Evolutionary conservation across 768 basidiomycete genomes (phyloP), one percentile per base, ranked within the genome.

Genomic region (Boletus sp.): DNA sequence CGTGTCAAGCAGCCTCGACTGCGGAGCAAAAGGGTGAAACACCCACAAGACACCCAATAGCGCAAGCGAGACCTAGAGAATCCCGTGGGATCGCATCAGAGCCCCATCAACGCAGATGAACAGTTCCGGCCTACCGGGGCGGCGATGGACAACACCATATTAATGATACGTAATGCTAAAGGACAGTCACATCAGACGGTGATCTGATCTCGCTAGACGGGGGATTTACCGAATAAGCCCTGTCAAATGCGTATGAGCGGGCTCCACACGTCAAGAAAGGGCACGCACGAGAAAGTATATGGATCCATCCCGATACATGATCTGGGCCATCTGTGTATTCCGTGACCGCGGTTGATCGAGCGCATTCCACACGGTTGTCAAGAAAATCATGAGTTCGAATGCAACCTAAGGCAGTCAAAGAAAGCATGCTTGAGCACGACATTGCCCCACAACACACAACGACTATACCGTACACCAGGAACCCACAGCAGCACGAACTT

Each of bases 371-470:
- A 61, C 51, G 1, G 60, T 60, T 40, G 62, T 64, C 30, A 58
- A 7, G 45, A 72, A 72, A 8, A 73, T 43, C 55, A 73, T 56
- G n/a, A 64, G 13, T 44, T 73, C 72, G 13, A 70, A 72, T 2
- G 43, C 55, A 4, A 70, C 58, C 70, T 72, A 21, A n/a, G 40
- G 17, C n/a, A n/a, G 14, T 2, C 19, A 25, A 17, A 10, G 21
- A 17, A 29, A 9, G n/a, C 2, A 35, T 5, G 14, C 3, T 8
- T 59, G 38, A 53, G 40, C 30, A 43, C 8, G 39, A 42, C 29
- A 27, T 37, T 4, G 1, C 4, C 32, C 25, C 11, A 7, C 25
- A 4, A 13, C 35, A 27, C 8, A 5, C 25, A 29, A 40, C 2
- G 25, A 41, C 4, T 5, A 7, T 30, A 9, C 23, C 60, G 30